phyloP scores from a whole-genome alignment of 805 yeast genomes.

The Groenewaldozyma tartarivorans region DNA sequence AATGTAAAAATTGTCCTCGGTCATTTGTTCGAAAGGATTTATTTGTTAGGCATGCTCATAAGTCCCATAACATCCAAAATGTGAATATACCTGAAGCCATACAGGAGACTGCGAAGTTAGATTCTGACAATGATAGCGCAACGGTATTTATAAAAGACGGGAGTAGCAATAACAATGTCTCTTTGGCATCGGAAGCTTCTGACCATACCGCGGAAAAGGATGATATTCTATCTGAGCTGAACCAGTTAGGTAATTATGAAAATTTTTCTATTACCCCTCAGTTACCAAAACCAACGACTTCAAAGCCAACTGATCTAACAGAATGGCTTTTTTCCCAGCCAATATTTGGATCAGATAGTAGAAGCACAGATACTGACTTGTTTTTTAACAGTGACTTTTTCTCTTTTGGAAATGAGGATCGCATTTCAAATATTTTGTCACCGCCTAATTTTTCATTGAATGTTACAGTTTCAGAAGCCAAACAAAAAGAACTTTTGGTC shows the following conservation, averaged over 20 bases:
- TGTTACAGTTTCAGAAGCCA: neutral
- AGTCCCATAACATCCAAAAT: neutral
- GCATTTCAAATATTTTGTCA: neutral
- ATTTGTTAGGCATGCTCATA: conserved; percentile 19
- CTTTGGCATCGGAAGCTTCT: neutral
- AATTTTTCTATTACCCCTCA: neutral
- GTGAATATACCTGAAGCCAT: neutral
- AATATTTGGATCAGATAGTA: neutral
- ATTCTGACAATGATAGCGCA: neutral
- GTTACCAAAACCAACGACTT: conserved; percentile 1
- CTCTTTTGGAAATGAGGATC: neutral
- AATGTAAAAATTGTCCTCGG: conserved; percentile 25
- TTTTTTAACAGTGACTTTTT: neutral
- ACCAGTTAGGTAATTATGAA: too few species aligned
- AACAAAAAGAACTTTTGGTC: neutral
- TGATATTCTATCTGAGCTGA: neutral
- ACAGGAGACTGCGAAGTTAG: neutral
- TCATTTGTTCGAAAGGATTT: conserved; percentile 30
- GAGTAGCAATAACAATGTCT: neutral
- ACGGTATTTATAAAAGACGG: neutral
- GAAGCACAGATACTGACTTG: neutral
- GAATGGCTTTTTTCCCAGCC: conserved; percentile 1
- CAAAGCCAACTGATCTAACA: neutral
- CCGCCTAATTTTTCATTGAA: neutral
- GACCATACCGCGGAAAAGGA: neutral